Conservation (phyloP, 1,139 yeast species). For the Pichia sp. region DNA sequence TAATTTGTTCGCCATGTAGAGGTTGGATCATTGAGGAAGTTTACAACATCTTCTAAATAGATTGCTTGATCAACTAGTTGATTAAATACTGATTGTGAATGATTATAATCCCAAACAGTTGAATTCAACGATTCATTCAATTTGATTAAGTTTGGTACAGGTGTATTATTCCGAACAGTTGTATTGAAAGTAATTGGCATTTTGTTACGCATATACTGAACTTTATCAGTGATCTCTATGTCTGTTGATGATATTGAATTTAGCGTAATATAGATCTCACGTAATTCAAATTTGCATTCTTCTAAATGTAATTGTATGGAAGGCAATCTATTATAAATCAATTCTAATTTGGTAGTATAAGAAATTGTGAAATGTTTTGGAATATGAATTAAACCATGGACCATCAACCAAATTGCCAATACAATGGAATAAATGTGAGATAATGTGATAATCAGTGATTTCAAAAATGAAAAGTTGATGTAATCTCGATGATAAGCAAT, state of each 20-base stretch:
- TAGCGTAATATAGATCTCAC: conserved; percentile 63
- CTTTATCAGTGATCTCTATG: conserved; percentile 29
- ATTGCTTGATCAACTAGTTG: conserved; percentile 33
- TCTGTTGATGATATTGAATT: conserved; percentile 32
- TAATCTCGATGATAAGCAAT: conserved; percentile 48
- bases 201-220: conserved; percentile 21
- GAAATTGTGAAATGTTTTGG: conserved; percentile 42
- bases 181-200: conserved; percentile 18
- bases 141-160: conserved; percentile 1
- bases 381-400: conserved; percentile 67
- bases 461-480: conserved; percentile 49
- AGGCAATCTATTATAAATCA: conserved; percentile 52
- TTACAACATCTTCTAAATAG: conserved; percentile 38
- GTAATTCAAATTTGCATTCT: conserved; percentile 57
- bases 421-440: conserved; percentile 76
- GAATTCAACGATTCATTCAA: conserved; percentile 36
- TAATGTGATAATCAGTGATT: conserved; percentile 64
- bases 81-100: conserved; percentile 39
- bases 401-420: conserved; percentile 77
- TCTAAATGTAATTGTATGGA: conserved; percentile 53
- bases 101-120: conserved; percentile 36
- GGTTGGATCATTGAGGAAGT: conserved; percentile 8
- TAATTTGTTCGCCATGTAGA: background rate
- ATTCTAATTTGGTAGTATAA: conserved; percentile 34
- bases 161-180: background rate